Conservation (phyloP, 371 early-diverging fungal species). For the Sporodiniella umbellata region DNA sequence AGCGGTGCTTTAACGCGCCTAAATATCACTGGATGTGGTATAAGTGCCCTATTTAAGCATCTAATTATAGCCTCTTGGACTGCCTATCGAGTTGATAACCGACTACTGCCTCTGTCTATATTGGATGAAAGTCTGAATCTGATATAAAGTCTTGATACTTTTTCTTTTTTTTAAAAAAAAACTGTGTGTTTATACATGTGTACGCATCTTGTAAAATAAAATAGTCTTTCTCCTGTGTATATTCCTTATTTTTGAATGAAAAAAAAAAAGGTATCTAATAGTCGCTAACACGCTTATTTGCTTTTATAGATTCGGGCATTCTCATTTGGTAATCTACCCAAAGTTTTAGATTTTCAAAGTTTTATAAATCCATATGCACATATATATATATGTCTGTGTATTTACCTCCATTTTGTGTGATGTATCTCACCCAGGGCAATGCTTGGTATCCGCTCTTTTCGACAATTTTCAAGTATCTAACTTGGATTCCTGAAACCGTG, state of each 20-base stretch:
- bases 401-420: conserved; percentile 92
- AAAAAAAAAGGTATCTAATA: conserved; percentile 8
- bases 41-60: conserved; percentile 29
- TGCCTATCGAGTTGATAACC: conserved; percentile 10
- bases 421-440: conserved; percentile 98
- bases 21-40: conserved; percentile 38
- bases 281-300: conserved; percentile 35
- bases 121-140: conserved; percentile 25
- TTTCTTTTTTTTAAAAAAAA: no score
- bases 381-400: background rate
- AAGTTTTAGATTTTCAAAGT: background rate
- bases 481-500: conserved; percentile 96
- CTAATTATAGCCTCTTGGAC: conserved; percentile 24
- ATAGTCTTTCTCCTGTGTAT: no score
- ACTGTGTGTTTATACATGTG: no score
- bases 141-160: conserved; percentile 16
- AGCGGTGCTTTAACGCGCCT: conserved; percentile 20
- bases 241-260: no score
- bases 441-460: conserved; percentile 98
- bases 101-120: conserved; percentile 18
- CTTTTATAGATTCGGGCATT: conserved; percentile 69
- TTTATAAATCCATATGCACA: background rate
- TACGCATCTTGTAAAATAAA: no score
- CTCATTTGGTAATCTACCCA: conserved; percentile 67
- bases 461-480: conserved; percentile 97